These are phyloP conservation scores for Steccherinum ochraceum DNA, from an alignment of 768 basidiomycete genomes.

Conservation along the genomic window DNA sequence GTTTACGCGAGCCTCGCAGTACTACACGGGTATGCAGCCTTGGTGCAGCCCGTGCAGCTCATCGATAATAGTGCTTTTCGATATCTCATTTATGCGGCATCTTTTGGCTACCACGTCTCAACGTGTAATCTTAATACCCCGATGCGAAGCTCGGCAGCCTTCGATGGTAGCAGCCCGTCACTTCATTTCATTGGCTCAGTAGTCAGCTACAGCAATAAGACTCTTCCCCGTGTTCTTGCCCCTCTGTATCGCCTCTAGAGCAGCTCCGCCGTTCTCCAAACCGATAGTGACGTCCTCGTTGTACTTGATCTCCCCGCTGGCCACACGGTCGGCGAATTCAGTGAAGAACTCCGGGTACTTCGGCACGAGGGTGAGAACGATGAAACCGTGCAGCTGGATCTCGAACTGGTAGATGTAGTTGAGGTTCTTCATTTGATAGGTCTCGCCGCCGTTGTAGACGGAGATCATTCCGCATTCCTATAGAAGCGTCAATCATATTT, in stretches of 20 bases:
- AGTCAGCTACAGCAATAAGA: slow-evolving; percentile 25
- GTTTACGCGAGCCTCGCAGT: too few relatives aligned
- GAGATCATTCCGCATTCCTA: slow-evolving; percentile 28
- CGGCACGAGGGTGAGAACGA: slow-evolving; percentile 17
- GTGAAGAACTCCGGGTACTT: slow-evolving; percentile 25
- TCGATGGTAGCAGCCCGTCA: too few relatives aligned
- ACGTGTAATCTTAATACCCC: too few relatives aligned
- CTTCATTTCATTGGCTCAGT: too few relatives aligned
- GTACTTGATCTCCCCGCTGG: slow-evolving; percentile 31
- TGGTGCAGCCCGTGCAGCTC: too few relatives aligned
- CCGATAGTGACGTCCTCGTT: slow-evolving; percentile 27
- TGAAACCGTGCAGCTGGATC: slow-evolving; percentile 25
- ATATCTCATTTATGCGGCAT: too few relatives aligned
- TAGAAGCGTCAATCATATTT: too few relatives aligned
- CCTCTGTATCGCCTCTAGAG: slow-evolving; percentile 26
- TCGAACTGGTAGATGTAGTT: slow-evolving; percentile 21
- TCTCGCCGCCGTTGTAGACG: slow-evolving; percentile 15
- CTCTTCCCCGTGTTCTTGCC: slow-evolving; percentile 31
- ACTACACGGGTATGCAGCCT: too few relatives aligned
- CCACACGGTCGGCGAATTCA: slow-evolving; percentile 22
- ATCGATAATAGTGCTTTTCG: too few relatives aligned
- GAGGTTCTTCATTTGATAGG: slow-evolving; percentile 18
- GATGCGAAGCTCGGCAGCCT: too few relatives aligned
- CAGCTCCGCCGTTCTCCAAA: slow-evolving; percentile 28
- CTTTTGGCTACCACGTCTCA: too few relatives aligned